Conservation (phyloP, 2,329 filamentous ascomycete species). For the Phaeosphaeriaceae sp. region DNA sequence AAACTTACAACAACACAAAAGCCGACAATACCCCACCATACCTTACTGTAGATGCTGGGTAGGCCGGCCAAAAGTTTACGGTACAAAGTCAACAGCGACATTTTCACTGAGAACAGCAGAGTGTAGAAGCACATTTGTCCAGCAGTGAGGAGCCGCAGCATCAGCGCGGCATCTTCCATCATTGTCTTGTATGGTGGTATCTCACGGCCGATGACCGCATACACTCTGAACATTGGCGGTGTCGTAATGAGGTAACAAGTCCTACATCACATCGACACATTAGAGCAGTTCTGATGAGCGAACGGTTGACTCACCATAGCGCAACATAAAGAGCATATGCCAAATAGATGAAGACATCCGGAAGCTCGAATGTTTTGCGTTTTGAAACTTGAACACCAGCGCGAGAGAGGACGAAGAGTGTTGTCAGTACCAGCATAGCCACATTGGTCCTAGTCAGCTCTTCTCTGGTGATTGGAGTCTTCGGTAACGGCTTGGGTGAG, state of each 20-base stretch:
- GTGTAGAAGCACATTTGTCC: constrained; percentile 41
- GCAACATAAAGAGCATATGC: constrained; percentile 35
- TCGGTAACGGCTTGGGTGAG: constrained; percentile 5
- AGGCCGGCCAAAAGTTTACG: constrained; percentile 38
- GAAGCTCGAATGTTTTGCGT: constrained; percentile 17
- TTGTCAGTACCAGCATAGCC: constrained; percentile 23
- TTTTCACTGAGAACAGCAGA: constrained; percentile 12
- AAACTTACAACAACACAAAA: constrained; percentile 43
- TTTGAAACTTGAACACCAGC: constrained; percentile 14
- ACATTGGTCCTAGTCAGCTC: constrained; percentile 17
- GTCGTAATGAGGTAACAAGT: constrained; percentile 44
- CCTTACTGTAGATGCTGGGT: constrained; percentile 32
- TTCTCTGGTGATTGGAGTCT: constrained; percentile 11
- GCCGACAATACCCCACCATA: constrained; percentile 46
- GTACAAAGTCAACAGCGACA: constrained; percentile 44
- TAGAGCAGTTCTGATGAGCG: neutral
- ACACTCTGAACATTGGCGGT: constrained; percentile 41
- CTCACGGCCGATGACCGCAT: constrained; percentile 29
- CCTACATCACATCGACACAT: neutral
- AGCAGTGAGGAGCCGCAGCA: constrained; percentile 48
- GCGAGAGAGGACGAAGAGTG: constrained; percentile 15
- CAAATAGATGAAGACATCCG: constrained; percentile 31
- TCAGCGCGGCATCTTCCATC: constrained; percentile 32
- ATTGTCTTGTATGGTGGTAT: constrained; percentile 37
- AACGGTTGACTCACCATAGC: constrained; percentile 11